Conservation (phyloP, 768 basidiomycete genomes). For the Boletales sp. region DNA sequence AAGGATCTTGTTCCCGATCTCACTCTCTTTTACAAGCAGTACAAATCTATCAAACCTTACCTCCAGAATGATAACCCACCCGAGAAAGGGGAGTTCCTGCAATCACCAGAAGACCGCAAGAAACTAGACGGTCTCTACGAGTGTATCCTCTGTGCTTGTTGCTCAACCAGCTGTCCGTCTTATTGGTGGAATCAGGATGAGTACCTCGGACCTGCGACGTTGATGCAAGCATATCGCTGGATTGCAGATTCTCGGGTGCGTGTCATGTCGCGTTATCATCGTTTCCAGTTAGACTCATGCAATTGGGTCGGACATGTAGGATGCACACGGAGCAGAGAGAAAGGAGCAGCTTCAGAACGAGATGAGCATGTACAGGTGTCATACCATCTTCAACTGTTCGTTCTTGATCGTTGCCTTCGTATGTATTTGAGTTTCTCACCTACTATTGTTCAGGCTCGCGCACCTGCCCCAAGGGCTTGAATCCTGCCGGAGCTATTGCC, state of each 20-base stretch:
- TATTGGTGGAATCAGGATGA: slow-evolving; percentile 99
- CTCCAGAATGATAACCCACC: slow-evolving; percentile 92
- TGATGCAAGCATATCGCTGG: slow-evolving; percentile 98
- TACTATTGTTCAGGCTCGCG: slow-evolving; percentile 55
- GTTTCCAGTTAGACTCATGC: neutral
- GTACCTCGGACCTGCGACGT: slow-evolving; percentile 94
- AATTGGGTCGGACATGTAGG: slow-evolving; percentile 39
- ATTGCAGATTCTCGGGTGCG: slow-evolving; percentile 92
- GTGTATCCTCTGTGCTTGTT: slow-evolving; percentile 96
- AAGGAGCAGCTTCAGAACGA: slow-evolving; percentile 95
- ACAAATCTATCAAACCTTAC: slow-evolving; percentile 98
- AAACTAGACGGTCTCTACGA: slow-evolving; percentile 99
- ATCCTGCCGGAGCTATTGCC: slow-evolving; percentile 88
- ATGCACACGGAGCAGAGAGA: slow-evolving; percentile 71
- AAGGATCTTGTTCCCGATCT: slow-evolving; percentile 96
- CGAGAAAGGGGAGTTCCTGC: slow-evolving; percentile 79
- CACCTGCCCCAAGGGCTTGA: slow-evolving; percentile 97
- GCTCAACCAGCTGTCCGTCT: slow-evolving; percentile 94
- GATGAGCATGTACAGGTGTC: slow-evolving; percentile 95
- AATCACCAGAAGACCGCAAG: slow-evolving; percentile 86
- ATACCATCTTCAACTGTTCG: slow-evolving; percentile 96
- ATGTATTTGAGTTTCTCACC: neutral
- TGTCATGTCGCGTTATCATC: slow-evolving; percentile 4
- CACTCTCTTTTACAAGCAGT: slow-evolving; percentile 96
- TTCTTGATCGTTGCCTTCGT: neutral